Evolutionary conservation across 306 rosid species (phyloP).

Genomic region (Cicer chorassanicum): DNA sequence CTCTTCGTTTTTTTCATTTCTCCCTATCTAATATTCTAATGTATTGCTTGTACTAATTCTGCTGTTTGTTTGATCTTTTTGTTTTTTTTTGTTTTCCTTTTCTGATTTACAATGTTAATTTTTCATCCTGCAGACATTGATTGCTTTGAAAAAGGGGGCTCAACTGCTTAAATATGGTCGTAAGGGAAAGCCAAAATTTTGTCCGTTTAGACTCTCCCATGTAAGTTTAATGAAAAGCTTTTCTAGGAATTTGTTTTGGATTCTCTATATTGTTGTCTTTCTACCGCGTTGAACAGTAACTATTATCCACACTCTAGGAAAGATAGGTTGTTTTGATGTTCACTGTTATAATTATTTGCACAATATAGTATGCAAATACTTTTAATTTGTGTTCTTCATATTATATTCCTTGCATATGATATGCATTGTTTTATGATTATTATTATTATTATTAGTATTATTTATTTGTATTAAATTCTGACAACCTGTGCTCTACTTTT

Average conservation of each 20-base stretch:
- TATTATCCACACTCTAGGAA: not conserved
- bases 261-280: constrained; percentile 10
- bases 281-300: constrained; percentile 29
- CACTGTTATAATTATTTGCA: constrained; percentile 9
- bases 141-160: constrained; percentile 91
- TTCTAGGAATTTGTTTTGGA: constrained; percentile 31
- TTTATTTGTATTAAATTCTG: constrained; percentile 10
- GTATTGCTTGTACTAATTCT: not conserved
- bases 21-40: constrained; percentile 27
- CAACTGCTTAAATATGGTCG: constrained; percentile 97
- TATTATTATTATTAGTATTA: not conserved
- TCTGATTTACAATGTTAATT: constrained; percentile 38
- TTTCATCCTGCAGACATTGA: constrained; percentile 67
- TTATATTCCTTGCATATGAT: not conserved
- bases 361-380: not conserved
- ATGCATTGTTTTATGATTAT: not conserved
- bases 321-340: constrained; percentile 23
- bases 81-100: constrained; percentile 8
- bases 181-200: constrained; percentile 98
- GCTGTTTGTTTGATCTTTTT: constrained; percentile 20
- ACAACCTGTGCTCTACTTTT: constrained; percentile 6
- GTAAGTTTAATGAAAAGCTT: constrained; percentile 60
- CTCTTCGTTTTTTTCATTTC: not conserved
- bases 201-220: constrained; percentile 83
- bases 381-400: constrained; percentile 15